These are phyloP conservation scores for Fusarium sp. DNA, from an alignment of 2,329 filamentous ascomycete species.

Conservation along the genomic window DNA sequence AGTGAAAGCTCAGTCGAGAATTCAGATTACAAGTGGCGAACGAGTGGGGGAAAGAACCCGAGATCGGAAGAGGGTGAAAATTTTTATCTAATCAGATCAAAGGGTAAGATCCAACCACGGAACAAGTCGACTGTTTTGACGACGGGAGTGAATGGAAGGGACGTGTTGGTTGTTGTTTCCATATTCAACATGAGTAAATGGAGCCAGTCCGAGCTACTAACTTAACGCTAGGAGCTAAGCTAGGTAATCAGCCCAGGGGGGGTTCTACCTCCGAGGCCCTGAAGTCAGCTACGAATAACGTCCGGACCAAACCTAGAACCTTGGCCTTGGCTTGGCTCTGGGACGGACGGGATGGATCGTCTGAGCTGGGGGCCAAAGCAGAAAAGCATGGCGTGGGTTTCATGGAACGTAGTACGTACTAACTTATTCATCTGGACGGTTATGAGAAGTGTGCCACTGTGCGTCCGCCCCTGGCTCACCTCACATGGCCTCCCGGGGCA, in stretches of 20 bases:
- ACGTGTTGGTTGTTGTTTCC: background rate
- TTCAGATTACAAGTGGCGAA: slow-evolving; percentile 30
- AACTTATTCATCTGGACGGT: background rate
- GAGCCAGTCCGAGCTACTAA: background rate
- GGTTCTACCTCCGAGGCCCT: background rate
- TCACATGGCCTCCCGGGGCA: background rate
- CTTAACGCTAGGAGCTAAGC: background rate
- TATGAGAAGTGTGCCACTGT: background rate
- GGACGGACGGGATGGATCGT: background rate
- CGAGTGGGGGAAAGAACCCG: slow-evolving; percentile 28
- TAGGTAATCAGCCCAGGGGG: background rate
- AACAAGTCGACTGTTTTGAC: background rate
- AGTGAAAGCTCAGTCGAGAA: background rate
- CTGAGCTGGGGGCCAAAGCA: background rate
- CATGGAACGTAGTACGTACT: background rate
- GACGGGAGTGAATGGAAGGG: background rate
- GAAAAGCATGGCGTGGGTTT: background rate
- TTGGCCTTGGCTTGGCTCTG: background rate
- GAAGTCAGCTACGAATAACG: background rate
- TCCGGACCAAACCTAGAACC: background rate
- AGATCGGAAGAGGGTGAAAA: slow-evolving; percentile 31
- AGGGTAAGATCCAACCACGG: slow-evolving; percentile 34
- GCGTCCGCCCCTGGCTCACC: background rate
- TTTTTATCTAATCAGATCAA: slow-evolving; percentile 42
- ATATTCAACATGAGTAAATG: background rate